Percentiles rank a stretch among this genome's conserved stretches.
These are phyloP conservation scores for Cardamine occulta DNA, from an alignment of 345 rosid species.

Conservation along the genomic window DNA sequence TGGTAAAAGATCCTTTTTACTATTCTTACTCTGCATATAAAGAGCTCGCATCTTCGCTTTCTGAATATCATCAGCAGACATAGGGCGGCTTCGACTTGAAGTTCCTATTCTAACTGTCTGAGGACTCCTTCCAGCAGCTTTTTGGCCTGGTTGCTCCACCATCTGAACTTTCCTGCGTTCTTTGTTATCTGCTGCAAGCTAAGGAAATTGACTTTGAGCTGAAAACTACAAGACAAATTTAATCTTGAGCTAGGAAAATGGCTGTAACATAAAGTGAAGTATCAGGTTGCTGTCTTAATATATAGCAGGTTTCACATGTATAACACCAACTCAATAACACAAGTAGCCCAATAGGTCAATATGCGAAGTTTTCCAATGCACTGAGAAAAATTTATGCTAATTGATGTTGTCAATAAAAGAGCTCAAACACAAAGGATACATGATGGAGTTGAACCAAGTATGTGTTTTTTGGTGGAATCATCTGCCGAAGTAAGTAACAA, in stretches of 20 bases:
- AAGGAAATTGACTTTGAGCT: slow-evolving; percentile 51
- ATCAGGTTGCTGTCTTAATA: neutral
- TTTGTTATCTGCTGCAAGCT: slow-evolving; percentile 72
- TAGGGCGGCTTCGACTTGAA: slow-evolving; percentile 76
- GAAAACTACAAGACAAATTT: slow-evolving; percentile 11
- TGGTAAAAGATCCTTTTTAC: slow-evolving; percentile 56
- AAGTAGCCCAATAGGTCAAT: slow-evolving; percentile 10
- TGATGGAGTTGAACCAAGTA: slow-evolving; percentile 64
- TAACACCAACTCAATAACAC: slow-evolving; percentile 3
- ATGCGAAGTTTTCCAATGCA: slow-evolving; percentile 14
- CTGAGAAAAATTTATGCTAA: slow-evolving; percentile 11
- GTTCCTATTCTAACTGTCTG: slow-evolving; percentile 65
- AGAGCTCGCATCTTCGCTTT: slow-evolving; percentile 94
- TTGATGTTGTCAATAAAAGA: slow-evolving; percentile 8
- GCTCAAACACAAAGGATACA: slow-evolving; percentile 69
- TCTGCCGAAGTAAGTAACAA: slow-evolving; percentile 73
- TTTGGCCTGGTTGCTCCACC: slow-evolving; percentile 98
- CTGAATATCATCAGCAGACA: slow-evolving; percentile 99
- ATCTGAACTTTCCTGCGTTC: slow-evolving; percentile 93
- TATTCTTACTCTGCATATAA: slow-evolving; percentile 79
- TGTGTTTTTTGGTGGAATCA: slow-evolving; percentile 73
- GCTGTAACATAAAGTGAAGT: slow-evolving; percentile 20
- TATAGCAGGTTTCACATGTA: slow-evolving; percentile 29
- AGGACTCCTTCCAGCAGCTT: slow-evolving; percentile 64
- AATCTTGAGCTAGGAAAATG: neutral